A percentile compares a stretch with the other conserved stretches of the same genome.
These are phyloP conservation scores for Arthromyces matolae DNA, from an alignment of 768 basidiomycete species.

Conservation along the genomic window DNA sequence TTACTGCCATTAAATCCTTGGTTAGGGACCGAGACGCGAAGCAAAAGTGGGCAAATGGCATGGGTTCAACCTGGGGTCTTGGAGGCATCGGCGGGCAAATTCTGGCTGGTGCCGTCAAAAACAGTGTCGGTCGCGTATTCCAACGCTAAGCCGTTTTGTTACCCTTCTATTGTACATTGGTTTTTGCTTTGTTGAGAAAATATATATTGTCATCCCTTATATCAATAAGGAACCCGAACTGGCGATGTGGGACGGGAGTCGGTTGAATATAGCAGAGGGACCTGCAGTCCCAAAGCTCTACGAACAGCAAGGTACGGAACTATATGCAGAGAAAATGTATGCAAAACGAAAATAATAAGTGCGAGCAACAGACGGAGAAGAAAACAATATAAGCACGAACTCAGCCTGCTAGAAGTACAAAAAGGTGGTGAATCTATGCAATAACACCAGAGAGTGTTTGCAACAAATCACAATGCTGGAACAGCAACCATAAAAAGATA, in stretches of 20 bases:
- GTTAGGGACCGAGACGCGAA: constrained; percentile 88
- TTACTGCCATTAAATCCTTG: background rate
- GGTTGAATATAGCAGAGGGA: background rate
- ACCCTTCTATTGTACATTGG: background rate
- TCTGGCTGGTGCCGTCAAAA: constrained; percentile 77
- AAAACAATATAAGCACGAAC: no score
- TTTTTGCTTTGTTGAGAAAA: background rate
- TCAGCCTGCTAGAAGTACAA: constrained; percentile 15
- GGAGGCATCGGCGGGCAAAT: constrained; percentile 85
- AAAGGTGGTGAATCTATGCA: background rate
- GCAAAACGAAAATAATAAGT: constrained; percentile 22
- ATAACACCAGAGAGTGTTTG: constrained; percentile 9
- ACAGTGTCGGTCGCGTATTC: constrained; percentile 75
- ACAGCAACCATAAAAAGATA: background rate
- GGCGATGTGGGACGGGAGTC: constrained; percentile 5
- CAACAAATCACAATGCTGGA: constrained; percentile 16
- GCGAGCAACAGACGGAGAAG: no score
- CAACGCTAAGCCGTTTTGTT: constrained; percentile 18
- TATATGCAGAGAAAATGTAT: background rate
- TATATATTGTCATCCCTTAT: constrained; percentile 11
- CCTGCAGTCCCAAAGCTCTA: constrained; percentile 11
- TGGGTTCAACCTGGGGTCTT: constrained; percentile 67
- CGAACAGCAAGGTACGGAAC: background rate
- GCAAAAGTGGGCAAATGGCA: constrained; percentile 79
- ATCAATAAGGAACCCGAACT: constrained; percentile 7